Percentiles rank a stretch among this genome's conserved stretches.
These are phyloP conservation scores for Warburgia ugandensis DNA, from an alignment of 164 flowering plant genomes.

Conservation along the genomic window DNA sequence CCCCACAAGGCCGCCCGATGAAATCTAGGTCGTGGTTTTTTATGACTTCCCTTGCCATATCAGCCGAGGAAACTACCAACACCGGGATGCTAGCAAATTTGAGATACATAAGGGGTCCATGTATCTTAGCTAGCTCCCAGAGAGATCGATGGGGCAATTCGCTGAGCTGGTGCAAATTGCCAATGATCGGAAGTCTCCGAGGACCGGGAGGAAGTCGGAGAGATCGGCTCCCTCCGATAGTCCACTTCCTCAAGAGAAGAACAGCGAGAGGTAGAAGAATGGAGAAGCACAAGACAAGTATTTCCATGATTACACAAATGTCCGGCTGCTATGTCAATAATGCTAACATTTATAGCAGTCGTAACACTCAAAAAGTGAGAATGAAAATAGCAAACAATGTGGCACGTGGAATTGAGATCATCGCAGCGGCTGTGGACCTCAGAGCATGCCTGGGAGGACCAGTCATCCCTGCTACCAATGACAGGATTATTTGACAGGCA, in stretches of 20 bases:
- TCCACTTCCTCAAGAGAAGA: neutral
- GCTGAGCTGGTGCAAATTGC: constrained; percentile 22
- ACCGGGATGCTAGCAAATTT: constrained; percentile 3
- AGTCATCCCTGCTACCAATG: no score
- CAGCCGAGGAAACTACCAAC: constrained; percentile 11
- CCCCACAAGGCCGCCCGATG: constrained; percentile 1
- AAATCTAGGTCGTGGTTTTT: constrained; percentile 8
- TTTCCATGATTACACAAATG: no score
- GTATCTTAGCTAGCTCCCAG: constrained; percentile 3
- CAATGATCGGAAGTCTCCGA: constrained; percentile 7
- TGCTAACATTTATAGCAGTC: no score
- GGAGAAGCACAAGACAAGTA: no score
- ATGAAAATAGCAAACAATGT: no score
- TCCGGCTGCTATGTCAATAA: no score
- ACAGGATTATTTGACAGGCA: no score
- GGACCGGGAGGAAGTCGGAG: constrained; percentile 11
- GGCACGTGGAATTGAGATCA: no score
- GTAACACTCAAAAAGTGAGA: no score
- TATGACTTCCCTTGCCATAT: constrained; percentile 6
- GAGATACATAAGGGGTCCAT: constrained; percentile 13
- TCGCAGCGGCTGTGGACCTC: no score
- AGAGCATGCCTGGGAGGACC: no score
- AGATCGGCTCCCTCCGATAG: neutral
- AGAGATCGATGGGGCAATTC: constrained; percentile 15
- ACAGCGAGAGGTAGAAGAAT: no score